A percentile compares a stretch with the other conserved stretches of the same genome.
phyloP scores from a whole-genome alignment of 2,329 filamentous ascomycete species.

The Plenodomus lindquistii region DNA sequence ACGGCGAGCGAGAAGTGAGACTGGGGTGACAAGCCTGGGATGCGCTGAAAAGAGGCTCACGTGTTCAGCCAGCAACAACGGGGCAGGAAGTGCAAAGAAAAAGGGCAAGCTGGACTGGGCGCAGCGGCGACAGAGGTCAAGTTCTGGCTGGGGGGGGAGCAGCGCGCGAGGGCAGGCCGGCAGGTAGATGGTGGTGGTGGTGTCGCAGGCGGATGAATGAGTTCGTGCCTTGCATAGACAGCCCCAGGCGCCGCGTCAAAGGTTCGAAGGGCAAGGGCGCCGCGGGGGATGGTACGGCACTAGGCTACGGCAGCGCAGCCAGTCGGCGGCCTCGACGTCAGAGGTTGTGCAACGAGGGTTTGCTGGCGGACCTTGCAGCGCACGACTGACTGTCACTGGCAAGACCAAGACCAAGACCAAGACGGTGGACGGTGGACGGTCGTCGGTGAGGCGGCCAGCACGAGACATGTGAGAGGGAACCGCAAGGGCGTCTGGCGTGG shows the following conservation, averaged over 20 bases:
- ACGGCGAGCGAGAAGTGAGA: constrained; percentile 1
- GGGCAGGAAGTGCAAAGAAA: not conserved
- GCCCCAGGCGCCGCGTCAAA: not conserved
- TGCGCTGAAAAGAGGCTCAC: not conserved
- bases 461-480: too few relatives aligned
- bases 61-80: not conserved
- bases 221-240: not conserved
- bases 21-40: not conserved
- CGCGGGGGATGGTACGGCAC: not conserved
- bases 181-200: too few relatives aligned
- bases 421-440: too few relatives aligned
- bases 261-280: too few relatives aligned
- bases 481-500: not conserved
- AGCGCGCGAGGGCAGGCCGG: not conserved
- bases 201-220: not conserved
- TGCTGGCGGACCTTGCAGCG: not conserved
- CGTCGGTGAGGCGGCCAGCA: too few relatives aligned
- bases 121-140: not conserved
- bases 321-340: not conserved
- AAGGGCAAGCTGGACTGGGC: not conserved
- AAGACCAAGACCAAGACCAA: too few relatives aligned
- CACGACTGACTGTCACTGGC: not conserved
- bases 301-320: not conserved
- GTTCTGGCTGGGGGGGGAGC: not conserved
- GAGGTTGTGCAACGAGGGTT: not conserved